Evolutionary conservation across 768 basidiomycete species (phyloP).

Genomic region (Boletus sp.): DNA sequence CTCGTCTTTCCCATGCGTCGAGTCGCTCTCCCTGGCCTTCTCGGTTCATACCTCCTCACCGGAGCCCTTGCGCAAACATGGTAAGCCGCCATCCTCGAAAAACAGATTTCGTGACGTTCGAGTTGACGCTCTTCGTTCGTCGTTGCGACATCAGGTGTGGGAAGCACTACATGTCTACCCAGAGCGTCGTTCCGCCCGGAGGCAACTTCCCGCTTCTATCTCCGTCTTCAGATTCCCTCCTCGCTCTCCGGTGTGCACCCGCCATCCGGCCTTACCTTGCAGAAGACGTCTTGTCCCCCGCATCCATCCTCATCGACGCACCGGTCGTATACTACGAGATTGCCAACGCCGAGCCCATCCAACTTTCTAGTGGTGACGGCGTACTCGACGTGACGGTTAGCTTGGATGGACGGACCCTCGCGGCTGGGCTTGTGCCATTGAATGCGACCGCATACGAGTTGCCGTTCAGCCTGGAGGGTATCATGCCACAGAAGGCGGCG

Average conservation of each 20-base stretch:
- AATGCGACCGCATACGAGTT: conserved; percentile 52
- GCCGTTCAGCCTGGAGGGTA: conserved; percentile 45
- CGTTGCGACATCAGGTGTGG: conserved; percentile 43
- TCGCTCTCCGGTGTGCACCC: conserved; percentile 58
- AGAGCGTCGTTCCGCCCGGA: conserved; percentile 45
- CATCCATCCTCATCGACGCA: conserved; percentile 52
- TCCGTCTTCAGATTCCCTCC: conserved; percentile 40
- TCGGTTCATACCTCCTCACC: conserved; percentile 12
- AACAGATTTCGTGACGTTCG: too few species aligned
- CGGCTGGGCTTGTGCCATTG: conserved; percentile 45
- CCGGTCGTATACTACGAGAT: conserved; percentile 48
- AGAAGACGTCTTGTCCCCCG: conserved; percentile 44
- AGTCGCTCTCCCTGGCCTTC: conserved; percentile 3
- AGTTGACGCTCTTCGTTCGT: not conserved
- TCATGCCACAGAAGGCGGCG: conserved; percentile 40
- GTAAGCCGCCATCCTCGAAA: conserved; percentile 12
- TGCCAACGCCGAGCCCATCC: conserved; percentile 45
- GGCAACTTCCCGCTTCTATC: conserved; percentile 46
- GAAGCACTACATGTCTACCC: conserved; percentile 51
- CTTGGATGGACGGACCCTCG: conserved; percentile 43
- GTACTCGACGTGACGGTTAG: conserved; percentile 44
- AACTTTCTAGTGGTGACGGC: conserved; percentile 20
- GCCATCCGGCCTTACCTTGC: conserved; percentile 60
- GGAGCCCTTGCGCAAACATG: conserved; percentile 29
- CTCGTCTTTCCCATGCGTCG: conserved; percentile 13